Evolutionary conservation across 169 alveolate genomes (phyloP), one percentile per base, ranked within the genome.

Genomic region (Plasmodium ovale): DNA sequence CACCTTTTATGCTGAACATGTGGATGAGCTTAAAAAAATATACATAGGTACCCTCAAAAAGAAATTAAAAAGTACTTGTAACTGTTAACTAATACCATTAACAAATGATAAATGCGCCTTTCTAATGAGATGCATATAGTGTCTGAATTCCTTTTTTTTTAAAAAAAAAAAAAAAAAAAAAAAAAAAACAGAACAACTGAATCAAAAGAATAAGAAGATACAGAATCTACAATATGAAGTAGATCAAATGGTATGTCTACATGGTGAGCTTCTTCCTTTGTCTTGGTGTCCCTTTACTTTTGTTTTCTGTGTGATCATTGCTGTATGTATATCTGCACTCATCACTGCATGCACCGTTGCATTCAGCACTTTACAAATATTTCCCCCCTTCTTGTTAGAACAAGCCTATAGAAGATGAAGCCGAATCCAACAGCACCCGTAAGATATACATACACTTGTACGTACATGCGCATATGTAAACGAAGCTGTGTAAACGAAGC

Each of bases 1-100:
- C 47, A 64, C 77, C 70, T 79, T 79, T 79, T 79, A 79, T 35
- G 51, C 79, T 27, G 89, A 79, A 62, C 89, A 79, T 64, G 79
- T 79, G 33, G 89, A 62, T 2, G 82, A 79, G 51, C 35, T 79
- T 33, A 79, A 79, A 49, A 79, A 79, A 56, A 60, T 79, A 62
- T 79, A 62, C 42, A 79, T 42, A 62, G 89, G 89, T 77, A 67
- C 9, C 16, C 21, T 14, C 25, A 74, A 67, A 33, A 42, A 54
- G 9, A 70, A 27, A 49, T 3, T 1, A 47, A 25, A 27, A 27
- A 72, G 31, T 51, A 37, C 12, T 39, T 39, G 37, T 23, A 47
- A 47, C 21, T 33, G 21, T 72, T 21, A 6, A 19, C 16, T 47
- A 49, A 53, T 70, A 53, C 14, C 19, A 59, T 25, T 59, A 25